A percentile compares a stretch with the other conserved stretches of the same genome.
Evolutionary conservation across 1,284 basidiomycete species (phyloP).

Genomic region (Ceratobasidium sp.): DNA sequence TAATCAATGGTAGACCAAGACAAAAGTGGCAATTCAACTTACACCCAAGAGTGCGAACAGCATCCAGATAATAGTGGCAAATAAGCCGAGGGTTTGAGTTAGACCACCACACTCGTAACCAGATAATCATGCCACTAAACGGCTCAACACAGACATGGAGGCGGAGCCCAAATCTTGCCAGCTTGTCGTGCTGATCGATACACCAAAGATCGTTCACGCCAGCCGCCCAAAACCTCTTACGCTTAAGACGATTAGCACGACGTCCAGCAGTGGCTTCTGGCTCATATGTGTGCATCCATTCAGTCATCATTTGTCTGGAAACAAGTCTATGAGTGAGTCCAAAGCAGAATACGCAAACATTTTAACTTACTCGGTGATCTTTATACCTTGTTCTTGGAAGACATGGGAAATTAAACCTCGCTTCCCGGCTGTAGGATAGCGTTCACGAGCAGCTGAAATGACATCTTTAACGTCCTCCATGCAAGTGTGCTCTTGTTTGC

Average conservation of each 20-base stretch:
- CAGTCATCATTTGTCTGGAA: too few relatives aligned
- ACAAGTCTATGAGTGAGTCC: too few relatives aligned
- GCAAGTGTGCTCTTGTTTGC: too few relatives aligned
- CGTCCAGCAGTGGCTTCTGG: too few relatives aligned
- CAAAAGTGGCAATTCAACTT: neutral
- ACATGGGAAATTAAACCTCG: too few relatives aligned
- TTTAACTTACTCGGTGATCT: too few relatives aligned
- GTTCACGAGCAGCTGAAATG: too few relatives aligned
- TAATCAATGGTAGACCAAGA: neutral
- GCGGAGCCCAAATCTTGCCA: constrained; percentile 54
- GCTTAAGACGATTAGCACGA: neutral
- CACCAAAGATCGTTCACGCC: constrained; percentile 57
- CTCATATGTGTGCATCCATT: too few relatives aligned
- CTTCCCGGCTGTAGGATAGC: too few relatives aligned
- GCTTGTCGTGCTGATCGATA: constrained; percentile 59
- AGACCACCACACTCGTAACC: constrained; percentile 59
- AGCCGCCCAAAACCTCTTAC: constrained; percentile 46
- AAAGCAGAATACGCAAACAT: too few relatives aligned
- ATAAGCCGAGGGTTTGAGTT: constrained; percentile 57
- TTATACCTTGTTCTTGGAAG: too few relatives aligned
- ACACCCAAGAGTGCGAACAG: constrained; percentile 49
- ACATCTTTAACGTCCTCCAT: too few relatives aligned
- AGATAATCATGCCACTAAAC: constrained; percentile 52
- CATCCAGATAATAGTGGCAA: constrained; percentile 52
- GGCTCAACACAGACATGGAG: constrained; percentile 56